Base-by-base conservation (phyloP, 169 alveolate genomes). In the Cyclospora cayetanensis region DNA sequence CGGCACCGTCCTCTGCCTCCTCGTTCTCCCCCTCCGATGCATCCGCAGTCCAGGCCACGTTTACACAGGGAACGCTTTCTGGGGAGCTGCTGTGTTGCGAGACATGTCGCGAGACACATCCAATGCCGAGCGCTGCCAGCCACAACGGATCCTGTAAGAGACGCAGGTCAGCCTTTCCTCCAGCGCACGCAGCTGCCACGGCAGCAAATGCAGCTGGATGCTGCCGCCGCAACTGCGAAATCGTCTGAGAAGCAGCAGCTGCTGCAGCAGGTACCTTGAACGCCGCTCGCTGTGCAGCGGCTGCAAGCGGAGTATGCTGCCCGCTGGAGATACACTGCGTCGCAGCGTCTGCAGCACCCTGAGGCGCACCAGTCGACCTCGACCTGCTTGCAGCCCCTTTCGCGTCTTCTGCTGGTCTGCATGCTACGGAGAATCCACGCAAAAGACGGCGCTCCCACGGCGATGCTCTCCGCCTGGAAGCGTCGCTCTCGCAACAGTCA, bases 141-240 rank as follows among this genome's bases (percentile, higher is more conserved):
- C 86, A 76, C 46, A 76, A 27, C 5, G 86, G 86, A 11, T 76
- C 86, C 63, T 76, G 86, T 43, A 76, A 42, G 29, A 76, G 68
- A 60, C 29, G 86, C 66, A 76, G 86, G 65, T 76, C 43, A 15
- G 68, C 37, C 18, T 31, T n/a, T 7, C 60, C 20, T 4, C 68
- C 65, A 5, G 66, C 55, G n/a, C n/a, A n/a, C 0, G 86, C 86
- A 76, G 27, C 27, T 5, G 68, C 86, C 42, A 76, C 68, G 43
- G 86, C 34, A 1, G 66, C 41, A 18, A 76, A 76, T n/a, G 68
- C 68, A 42, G 66, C 55, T 1, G 86, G 86, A 12, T 76, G 31
- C 31, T 76, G 43, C 29, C 86, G 55, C 34, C 43, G 66, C 27
- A 76, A 25, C 46, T 43, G 66, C 29, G 29, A 20, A n/a, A 76